Evolutionary conservation across 2,329 filamentous ascomycete species (phyloP), one percentile per base, ranked within the genome.

Genomic region (Colletotrichum liaoningense): DNA sequence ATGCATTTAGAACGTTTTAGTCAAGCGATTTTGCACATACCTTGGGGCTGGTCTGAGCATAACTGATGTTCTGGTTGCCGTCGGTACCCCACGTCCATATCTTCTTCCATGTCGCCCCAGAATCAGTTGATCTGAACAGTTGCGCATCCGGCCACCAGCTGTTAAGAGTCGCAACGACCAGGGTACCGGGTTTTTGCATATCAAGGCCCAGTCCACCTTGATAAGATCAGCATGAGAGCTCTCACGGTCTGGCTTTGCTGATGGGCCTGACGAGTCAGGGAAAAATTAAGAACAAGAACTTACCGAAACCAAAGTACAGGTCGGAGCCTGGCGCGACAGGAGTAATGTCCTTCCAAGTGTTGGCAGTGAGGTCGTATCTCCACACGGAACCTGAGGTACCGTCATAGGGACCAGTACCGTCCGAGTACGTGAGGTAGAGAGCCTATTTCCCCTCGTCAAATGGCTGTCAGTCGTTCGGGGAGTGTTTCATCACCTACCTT

Each of bases 141-240:
- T 89, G 86, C 0, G 85, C 88, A 72, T 91, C 89, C 0, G 89
- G 89, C 82, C 85, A 91, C 89, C 89, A 91, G 19, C 85, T 87
- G 79, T 91, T 91, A 42, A 91, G 79, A 1, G 85, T 84, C 0
- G 89, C 88, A 0, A 90, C 89, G 49, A 91, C 85, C 14, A 91
- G 77, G 0, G 89, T 91, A 0, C 89, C 89, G 0, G 89, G 85
- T 19, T 85, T 87, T 75, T 87, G 83, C 70, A 86, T 80, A 63
- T 91, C 89, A 19, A 91, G 81, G 0, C 85, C 83, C 2, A 91
- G 79, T 1, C 89, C 89, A 19, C 71, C 71, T 73, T 3, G 11
- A 1, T 5, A 1, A 5, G 0, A 22, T 72, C 9, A 72, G 57
- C 19, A 28, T 11, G 11, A 22, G 7, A 19, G 1, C 33, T 42